Evolutionary conservation across 1,284 basidiomycete genomes (phyloP).

Genomic region (Trametes sp.): DNA sequence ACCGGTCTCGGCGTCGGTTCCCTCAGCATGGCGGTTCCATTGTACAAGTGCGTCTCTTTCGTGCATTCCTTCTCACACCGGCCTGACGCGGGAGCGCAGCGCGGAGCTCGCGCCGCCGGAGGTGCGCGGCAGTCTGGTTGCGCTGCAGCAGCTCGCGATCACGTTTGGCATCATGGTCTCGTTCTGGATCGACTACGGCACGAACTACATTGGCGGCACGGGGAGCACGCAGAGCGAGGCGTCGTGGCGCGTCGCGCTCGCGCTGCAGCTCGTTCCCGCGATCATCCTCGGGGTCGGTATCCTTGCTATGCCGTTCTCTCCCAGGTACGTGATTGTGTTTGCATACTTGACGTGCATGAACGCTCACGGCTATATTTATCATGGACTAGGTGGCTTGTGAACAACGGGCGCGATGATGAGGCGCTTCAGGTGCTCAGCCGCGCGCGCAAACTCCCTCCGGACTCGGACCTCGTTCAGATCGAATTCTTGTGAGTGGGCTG

Average conservation of each 20-base stretch:
- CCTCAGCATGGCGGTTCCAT: slow-evolving; percentile 76
- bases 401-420: slow-evolving; percentile 78
- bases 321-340: slow-evolving; percentile 48
- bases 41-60: slow-evolving; percentile 65
- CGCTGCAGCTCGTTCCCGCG: slow-evolving; percentile 79
- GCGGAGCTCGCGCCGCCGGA: slow-evolving; percentile 81
- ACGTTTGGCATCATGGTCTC: slow-evolving; percentile 74
- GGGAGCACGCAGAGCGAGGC: slow-evolving; percentile 62
- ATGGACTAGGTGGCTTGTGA: slow-evolving; percentile 68
- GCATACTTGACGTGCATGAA: not conserved
- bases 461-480: slow-evolving; percentile 74
- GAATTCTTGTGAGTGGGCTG: slow-evolving; percentile 80
- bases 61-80: slow-evolving; percentile 31
- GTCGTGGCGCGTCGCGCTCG: slow-evolving; percentile 82
- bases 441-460: slow-evolving; percentile 62
- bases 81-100: slow-evolving; percentile 34
- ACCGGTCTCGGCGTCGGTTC: slow-evolving; percentile 82
- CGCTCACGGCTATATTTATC: not conserved
- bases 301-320: slow-evolving; percentile 76
- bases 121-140: slow-evolving; percentile 83
- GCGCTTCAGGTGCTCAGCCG: slow-evolving; percentile 69
- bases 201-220: slow-evolving; percentile 77
- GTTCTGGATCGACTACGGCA: slow-evolving; percentile 86
- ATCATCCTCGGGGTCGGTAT: slow-evolving; percentile 70
- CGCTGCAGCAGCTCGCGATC: slow-evolving; percentile 84